Evolutionary conservation across 176 grass and related monocot genomes (phyloP).

Genomic region (Oryza glumipatula): DNA sequence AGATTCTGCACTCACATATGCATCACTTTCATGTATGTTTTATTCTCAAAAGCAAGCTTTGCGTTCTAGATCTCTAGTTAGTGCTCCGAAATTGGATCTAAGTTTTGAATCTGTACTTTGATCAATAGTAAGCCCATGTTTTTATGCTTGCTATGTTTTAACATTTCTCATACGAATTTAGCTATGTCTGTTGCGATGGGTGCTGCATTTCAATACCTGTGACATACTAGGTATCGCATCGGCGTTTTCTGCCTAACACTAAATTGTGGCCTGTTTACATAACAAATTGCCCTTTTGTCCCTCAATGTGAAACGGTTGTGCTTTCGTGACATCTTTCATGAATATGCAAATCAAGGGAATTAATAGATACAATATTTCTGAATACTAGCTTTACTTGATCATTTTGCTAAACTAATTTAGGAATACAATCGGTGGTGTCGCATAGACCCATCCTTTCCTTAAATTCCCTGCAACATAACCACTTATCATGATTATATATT

Average conservation of each 20-base stretch:
- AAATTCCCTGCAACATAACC: not conserved
- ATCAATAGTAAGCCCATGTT: not conserved
- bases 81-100: not conserved
- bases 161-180: not conserved
- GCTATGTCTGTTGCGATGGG: not conserved
- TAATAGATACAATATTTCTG: constrained; percentile 1
- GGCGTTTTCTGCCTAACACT: not conserved
- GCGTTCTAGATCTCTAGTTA: not conserved
- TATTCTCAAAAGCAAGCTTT: constrained; percentile 12
- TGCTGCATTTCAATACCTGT: not conserved
- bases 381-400: not conserved
- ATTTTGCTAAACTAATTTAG: not conserved
- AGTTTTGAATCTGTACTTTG: constrained; percentile 5
- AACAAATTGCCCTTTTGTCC: constrained; percentile 11
- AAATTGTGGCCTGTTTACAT: not conserved
- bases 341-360: not conserved
- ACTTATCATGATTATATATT: constrained; percentile 23
- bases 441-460: constrained; percentile 21
- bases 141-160: not conserved
- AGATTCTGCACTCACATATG: constrained; percentile 9
- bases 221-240: constrained; percentile 4
- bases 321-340: not conserved
- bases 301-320: not conserved
- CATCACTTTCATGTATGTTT: not conserved
- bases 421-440: not conserved